These are phyloP conservation scores for Paecilomyces dactylethromorphus DNA, from an alignment of 2,329 filamentous ascomycete genomes.

Conservation along the genomic window DNA sequence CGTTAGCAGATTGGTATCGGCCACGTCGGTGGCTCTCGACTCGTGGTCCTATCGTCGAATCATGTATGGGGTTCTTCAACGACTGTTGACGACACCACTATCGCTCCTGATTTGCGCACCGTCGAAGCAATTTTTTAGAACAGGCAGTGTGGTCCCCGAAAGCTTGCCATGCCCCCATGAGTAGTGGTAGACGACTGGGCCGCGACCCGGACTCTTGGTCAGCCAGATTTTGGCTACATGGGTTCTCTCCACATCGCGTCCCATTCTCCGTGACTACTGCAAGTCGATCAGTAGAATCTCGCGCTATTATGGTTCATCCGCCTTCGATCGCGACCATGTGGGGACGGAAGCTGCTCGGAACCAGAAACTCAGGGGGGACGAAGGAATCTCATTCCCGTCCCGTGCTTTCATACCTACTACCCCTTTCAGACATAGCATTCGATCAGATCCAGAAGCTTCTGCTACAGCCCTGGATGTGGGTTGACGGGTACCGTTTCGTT, in stretches of 20 bases:
- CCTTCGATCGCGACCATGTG: not conserved
- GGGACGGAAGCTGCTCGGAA: not conserved
- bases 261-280: not conserved
- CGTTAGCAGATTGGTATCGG: not conserved
- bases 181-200: not conserved
- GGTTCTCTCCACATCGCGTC: not conserved
- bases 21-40: not conserved
- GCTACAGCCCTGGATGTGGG: not conserved
- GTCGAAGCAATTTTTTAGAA: not conserved
- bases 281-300: not conserved
- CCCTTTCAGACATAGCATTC: not conserved
- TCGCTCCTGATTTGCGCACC: not conserved
- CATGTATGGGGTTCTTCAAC: not conserved
- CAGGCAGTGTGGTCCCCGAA: not conserved
- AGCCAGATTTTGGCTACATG: not conserved
- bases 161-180: not conserved
- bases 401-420: not conserved
- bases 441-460: not conserved
- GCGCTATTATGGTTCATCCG: not conserved
- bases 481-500: not conserved
- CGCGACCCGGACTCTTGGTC: not conserved
- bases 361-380: not conserved
- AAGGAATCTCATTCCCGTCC: not conserved
- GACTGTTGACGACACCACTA: not conserved
- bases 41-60: not conserved